Evolutionary conservation across 768 basidiomycete species (phyloP).

Genomic region (Megacollybia marginata): DNA sequence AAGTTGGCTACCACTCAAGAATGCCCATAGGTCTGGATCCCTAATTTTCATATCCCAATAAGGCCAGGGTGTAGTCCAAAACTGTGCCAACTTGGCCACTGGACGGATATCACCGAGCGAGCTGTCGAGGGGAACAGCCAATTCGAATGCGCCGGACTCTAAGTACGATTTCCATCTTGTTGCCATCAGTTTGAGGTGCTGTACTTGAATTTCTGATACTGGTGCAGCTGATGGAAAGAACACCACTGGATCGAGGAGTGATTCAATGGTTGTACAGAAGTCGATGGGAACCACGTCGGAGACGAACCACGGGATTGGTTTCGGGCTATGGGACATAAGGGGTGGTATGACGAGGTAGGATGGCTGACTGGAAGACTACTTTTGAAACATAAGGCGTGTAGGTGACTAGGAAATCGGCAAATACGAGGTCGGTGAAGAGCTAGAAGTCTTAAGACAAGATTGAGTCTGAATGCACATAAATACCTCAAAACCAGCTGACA

Average conservation of each 20-base stretch:
- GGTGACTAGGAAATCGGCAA: slow-evolving; percentile 89
- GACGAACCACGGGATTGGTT: slow-evolving; percentile 96
- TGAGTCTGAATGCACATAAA: not conserved
- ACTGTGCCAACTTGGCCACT: slow-evolving; percentile 28
- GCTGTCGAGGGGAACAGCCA: slow-evolving; percentile 61
- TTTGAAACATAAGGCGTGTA: slow-evolving; percentile 76
- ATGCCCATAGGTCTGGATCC: slow-evolving; percentile 42
- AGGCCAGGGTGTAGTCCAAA: slow-evolving; percentile 72
- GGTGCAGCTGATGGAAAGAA: slow-evolving; percentile 44
- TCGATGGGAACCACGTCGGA: slow-evolving; percentile 89
- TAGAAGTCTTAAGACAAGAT: slow-evolving; percentile 19
- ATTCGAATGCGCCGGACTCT: slow-evolving; percentile 57
- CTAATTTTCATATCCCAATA: slow-evolving; percentile 66
- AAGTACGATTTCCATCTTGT: slow-evolving; percentile 69
- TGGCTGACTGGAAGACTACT: slow-evolving; percentile 83
- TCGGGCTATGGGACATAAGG: slow-evolving; percentile 49
- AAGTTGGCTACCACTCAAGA: slow-evolving; percentile 51
- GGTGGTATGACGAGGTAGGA: not conserved
- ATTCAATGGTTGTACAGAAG: slow-evolving; percentile 52
- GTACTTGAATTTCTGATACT: slow-evolving; percentile 14
- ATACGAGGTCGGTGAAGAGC: slow-evolving; percentile 90
- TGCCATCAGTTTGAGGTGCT: slow-evolving; percentile 53
- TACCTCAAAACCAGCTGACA: slow-evolving; percentile 88
- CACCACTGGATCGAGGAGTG: slow-evolving; percentile 46
- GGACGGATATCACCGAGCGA: slow-evolving; percentile 38